Percentiles rank a stretch among this genome's conserved stretches.
Evolutionary conservation across 306 rosid species (phyloP).

Genomic region (Elaeagnus macrophylla): DNA sequence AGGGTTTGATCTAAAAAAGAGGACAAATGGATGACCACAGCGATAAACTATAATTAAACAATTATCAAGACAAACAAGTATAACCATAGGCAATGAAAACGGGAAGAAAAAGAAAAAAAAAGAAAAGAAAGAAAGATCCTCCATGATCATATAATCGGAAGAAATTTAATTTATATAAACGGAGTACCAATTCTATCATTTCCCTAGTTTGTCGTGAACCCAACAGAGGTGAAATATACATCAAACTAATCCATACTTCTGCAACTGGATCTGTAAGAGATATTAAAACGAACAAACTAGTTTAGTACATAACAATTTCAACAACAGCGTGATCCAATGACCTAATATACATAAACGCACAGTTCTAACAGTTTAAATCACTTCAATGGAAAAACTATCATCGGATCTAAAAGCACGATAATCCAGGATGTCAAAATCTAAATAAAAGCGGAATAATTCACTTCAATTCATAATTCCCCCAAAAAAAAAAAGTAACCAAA

Average conservation of each 20-base stretch:
- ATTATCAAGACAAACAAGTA: no score
- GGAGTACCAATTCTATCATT: not conserved
- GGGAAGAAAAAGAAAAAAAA: no score
- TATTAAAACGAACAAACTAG: not conserved
- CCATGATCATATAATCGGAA: no score
- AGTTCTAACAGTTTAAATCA: not conserved
- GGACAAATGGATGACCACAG: no score
- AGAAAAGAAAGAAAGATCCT: no score
- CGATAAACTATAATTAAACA: no score
- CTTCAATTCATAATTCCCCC: not conserved
- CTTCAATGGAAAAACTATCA: not conserved
- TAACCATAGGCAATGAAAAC: no score
- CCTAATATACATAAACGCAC: constrained; percentile 1
- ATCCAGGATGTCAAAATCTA: constrained; percentile 6
- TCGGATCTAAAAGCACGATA: constrained; percentile 20
- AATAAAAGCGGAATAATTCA: not conserved
- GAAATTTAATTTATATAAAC: no score
- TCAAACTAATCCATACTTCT: not conserved
- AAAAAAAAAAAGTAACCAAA: not conserved
- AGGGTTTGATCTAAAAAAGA: no score
- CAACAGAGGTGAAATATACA: not conserved
- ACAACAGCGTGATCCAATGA: constrained; percentile 8
- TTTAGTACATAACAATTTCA: constrained; percentile 5
- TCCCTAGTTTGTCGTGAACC: not conserved
- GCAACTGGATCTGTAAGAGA: constrained; percentile 8